Percentiles rank a stretch among this genome's conserved stretches.
phyloP scores from a whole-genome alignment of 352 stramenopile genomes.

The Phytophthora fragariae region DNA sequence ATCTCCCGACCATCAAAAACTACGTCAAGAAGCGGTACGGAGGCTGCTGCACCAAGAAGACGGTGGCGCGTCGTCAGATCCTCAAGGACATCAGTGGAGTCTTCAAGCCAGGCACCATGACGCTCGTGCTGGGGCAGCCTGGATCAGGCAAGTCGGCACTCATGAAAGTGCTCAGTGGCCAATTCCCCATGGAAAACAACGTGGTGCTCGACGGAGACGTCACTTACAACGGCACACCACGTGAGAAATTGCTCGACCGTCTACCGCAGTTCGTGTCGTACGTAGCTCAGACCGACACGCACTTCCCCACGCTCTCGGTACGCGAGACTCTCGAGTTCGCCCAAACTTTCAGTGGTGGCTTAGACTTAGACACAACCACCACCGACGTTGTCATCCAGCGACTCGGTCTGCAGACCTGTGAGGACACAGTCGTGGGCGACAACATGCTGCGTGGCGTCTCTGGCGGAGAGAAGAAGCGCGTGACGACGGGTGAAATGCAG shows the following conservation, averaged over 20 bases:
- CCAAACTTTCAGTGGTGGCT: no score
- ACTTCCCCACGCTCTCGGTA: constrained; percentile 48
- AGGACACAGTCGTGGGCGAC: constrained; percentile 45
- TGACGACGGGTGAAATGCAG: constrained; percentile 36
- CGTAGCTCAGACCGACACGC: constrained; percentile 57
- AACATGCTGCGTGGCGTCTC: constrained; percentile 49
- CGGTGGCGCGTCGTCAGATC: constrained; percentile 23
- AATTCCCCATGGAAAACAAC: constrained; percentile 36
- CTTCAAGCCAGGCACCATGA: constrained; percentile 42
- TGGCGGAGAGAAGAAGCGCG: constrained; percentile 73
- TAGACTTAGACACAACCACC: constrained; percentile 58
- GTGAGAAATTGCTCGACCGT: constrained; percentile 15
- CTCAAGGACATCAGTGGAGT: constrained; percentile 31
- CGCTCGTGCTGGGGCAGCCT: constrained; percentile 26
- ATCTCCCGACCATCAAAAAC: no score
- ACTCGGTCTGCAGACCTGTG: constrained; percentile 36
- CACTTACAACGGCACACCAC: constrained; percentile 36
- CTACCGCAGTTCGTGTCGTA: constrained; percentile 44
- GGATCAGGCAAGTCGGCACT: constrained; percentile 35
- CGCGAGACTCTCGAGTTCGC: constrained; percentile 72
- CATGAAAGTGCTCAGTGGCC: constrained; percentile 38
- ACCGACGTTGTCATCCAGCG: constrained; percentile 29
- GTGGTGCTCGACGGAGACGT: constrained; percentile 35
- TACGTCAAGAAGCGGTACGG: not conserved
- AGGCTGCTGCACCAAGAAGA: constrained; percentile 28